Conservation (phyloP, 768 basidiomycete species). For the Lenzites betulinus region DNA sequence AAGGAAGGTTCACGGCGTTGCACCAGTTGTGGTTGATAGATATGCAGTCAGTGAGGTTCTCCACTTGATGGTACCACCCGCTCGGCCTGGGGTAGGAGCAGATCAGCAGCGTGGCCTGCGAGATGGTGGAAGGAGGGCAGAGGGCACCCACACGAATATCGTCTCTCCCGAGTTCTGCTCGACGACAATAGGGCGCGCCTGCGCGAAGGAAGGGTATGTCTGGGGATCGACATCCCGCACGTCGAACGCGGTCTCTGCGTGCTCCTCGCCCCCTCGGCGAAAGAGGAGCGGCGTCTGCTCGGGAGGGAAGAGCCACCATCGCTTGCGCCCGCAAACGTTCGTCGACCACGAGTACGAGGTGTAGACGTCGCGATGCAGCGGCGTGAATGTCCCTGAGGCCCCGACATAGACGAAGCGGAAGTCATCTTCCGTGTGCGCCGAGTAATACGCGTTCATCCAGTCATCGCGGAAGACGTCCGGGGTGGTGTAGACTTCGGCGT, state of each 20-base stretch:
- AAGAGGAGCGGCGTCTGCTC: constrained; percentile 27
- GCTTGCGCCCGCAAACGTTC: constrained; percentile 31
- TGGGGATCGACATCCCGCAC: constrained; percentile 23
- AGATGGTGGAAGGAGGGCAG: too few relatives aligned
- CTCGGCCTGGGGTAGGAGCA: constrained; percentile 23
- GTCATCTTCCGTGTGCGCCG: constrained; percentile 30
- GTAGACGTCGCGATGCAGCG: constrained; percentile 34
- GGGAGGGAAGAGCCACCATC: constrained; percentile 34
- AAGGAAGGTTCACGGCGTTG: constrained; percentile 32
- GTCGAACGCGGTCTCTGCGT: constrained; percentile 25
- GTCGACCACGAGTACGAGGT: constrained; percentile 35
- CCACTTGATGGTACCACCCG: constrained; percentile 36
- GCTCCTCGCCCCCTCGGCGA: constrained; percentile 21
- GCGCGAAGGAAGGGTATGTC: constrained; percentile 20
- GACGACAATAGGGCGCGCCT: constrained; percentile 23
- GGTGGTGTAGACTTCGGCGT: constrained; percentile 26
- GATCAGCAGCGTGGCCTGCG: background rate
- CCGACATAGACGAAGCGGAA: constrained; percentile 35
- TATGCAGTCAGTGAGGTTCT: constrained; percentile 33
- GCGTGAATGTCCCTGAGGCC: constrained; percentile 31
- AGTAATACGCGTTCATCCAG: constrained; percentile 36
- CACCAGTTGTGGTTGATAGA: constrained; percentile 38
- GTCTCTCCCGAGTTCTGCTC: constrained; percentile 32
- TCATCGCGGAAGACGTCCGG: constrained; percentile 33
- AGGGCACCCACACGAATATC: constrained; percentile 30